Conservation (phyloP, 192 early-diverging fungal species). For the Coemansia sp. region DNA sequence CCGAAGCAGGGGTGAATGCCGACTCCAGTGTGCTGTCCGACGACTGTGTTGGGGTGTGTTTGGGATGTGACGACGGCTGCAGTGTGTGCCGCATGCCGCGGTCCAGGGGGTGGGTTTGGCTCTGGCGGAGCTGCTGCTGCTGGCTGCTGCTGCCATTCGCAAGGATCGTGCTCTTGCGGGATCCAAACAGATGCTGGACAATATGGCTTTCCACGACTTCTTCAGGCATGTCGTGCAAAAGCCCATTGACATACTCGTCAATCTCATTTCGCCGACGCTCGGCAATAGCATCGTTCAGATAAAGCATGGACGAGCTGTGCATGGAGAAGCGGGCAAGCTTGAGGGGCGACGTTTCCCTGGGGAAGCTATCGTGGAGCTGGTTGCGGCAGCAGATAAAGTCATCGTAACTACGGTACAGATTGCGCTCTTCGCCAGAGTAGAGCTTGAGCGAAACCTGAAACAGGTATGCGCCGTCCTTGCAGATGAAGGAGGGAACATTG, state of each 20-base stretch:
- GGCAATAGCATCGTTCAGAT: conserved; percentile 68
- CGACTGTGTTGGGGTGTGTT: conserved; percentile 38
- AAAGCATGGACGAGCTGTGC: conserved; percentile 65
- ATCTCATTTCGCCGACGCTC: conserved; percentile 65
- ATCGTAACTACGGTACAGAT: conserved; percentile 72
- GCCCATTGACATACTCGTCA: conserved; percentile 65
- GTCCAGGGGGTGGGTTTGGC: conserved; percentile 1
- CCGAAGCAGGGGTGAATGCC: conserved; percentile 35
- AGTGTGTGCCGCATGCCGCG: conserved; percentile 11
- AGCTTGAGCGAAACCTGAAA: conserved; percentile 65
- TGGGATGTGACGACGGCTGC: conserved; percentile 4
- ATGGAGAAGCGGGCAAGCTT: conserved; percentile 55
- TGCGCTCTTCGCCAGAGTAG: conserved; percentile 57
- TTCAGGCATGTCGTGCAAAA: conserved; percentile 56
- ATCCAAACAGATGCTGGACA: conserved; percentile 51
- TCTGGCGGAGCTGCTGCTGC: conserved; percentile 7
- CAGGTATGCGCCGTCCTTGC: conserved; percentile 70
- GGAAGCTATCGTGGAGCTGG: conserved; percentile 65
- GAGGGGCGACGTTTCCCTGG: conserved; percentile 57
- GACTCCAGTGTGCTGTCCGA: conserved; percentile 29
- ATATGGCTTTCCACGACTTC: conserved; percentile 55
- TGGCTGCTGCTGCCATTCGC: background rate
- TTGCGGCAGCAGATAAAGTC: conserved; percentile 81
- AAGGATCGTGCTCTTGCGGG: conserved; percentile 17
- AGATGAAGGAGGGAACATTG: conserved; percentile 65